Percentiles rank a stretch among this genome's conserved stretches.
Conservation (phyloP, 192 early-diverging fungal species). For the Neocallimastix lanati region DNA sequence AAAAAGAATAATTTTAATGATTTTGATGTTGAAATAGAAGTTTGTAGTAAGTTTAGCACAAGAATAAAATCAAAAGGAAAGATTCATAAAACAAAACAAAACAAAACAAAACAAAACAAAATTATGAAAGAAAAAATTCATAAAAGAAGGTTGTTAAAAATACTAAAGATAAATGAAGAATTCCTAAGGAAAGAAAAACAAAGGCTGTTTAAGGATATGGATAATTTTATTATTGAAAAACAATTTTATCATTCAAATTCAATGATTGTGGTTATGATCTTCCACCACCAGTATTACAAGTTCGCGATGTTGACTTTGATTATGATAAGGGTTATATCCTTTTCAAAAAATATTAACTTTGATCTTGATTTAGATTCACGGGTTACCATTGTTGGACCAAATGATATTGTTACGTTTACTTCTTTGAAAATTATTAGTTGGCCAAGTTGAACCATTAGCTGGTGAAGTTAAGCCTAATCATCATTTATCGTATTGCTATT, state of each 20-base stretch:
- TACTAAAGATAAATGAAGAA: constrained; percentile 3
- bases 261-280: constrained; percentile 15
- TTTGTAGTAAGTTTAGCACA: too few relatives aligned
- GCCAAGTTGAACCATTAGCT: constrained; percentile 51
- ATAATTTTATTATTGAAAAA: constrained; percentile 40
- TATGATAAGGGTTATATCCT: constrained; percentile 59
- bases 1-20: too few relatives aligned
- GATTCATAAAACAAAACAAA: too few relatives aligned
- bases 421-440: constrained; percentile 81
- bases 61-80: too few relatives aligned
- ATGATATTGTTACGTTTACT: constrained; percentile 86
- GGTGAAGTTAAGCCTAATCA: constrained; percentile 80
- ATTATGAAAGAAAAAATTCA: constrained; percentile 4
- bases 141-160: constrained; percentile 3
- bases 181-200: constrained; percentile 3
- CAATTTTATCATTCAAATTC: constrained; percentile 58
- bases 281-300: constrained; percentile 49
- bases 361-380: constrained; percentile 60
- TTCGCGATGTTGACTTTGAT: constrained; percentile 57
- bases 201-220: constrained; percentile 3
- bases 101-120: constrained; percentile 2
- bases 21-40: too few relatives aligned
- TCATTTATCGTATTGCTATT: constrained; percentile 64
- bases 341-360: constrained; percentile 54
- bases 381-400: constrained; percentile 65